Conservation (phyloP, 2,329 filamentous ascomycete genomes). For the Alternaria infectoria region DNA sequence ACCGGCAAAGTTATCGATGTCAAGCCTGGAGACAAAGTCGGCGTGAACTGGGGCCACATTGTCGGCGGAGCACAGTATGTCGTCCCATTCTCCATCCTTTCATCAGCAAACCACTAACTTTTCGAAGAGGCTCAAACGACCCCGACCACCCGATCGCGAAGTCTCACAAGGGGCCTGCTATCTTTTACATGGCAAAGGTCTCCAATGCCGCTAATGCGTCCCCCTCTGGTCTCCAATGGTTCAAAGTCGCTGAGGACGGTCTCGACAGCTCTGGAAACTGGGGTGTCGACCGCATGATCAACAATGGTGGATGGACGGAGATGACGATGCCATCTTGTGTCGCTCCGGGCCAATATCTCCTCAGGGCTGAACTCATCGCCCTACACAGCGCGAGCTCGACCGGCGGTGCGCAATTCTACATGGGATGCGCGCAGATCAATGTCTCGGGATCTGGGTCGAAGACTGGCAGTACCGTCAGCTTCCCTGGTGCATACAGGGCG, state of each 20-base stretch:
- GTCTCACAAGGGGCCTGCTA: slow-evolving; percentile 55
- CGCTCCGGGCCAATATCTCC: slow-evolving; percentile 50
- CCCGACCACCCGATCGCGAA: slow-evolving; percentile 58
- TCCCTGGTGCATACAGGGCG: slow-evolving; percentile 45
- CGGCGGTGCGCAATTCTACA: slow-evolving; percentile 53
- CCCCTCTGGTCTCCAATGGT: slow-evolving; percentile 51
- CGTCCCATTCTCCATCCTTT: not conserved
- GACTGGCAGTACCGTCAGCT: slow-evolving; percentile 34
- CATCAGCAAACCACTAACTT: not conserved
- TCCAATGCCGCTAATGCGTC: slow-evolving; percentile 47
- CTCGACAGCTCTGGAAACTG: slow-evolving; percentile 51
- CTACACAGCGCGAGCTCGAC: slow-evolving; percentile 46
- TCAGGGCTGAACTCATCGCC: slow-evolving; percentile 55
- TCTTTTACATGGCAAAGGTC: slow-evolving; percentile 51
- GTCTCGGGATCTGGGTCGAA: slow-evolving; percentile 34
- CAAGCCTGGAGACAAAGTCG: slow-evolving; percentile 59
- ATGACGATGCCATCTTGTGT: slow-evolving; percentile 47
- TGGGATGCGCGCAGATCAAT: slow-evolving; percentile 47
- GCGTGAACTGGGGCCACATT: slow-evolving; percentile 61
- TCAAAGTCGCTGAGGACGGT: slow-evolving; percentile 52
- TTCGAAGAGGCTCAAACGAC: slow-evolving; percentile 44
- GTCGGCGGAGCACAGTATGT: slow-evolving; percentile 58
- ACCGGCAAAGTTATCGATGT: slow-evolving; percentile 55
- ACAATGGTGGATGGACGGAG: slow-evolving; percentile 54
- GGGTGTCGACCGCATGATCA: slow-evolving; percentile 59